A percentile compares a stretch with the other conserved stretches of the same genome.
Conservation (phyloP, 306 rosid genomes). For the Medicago arabica region DNA sequence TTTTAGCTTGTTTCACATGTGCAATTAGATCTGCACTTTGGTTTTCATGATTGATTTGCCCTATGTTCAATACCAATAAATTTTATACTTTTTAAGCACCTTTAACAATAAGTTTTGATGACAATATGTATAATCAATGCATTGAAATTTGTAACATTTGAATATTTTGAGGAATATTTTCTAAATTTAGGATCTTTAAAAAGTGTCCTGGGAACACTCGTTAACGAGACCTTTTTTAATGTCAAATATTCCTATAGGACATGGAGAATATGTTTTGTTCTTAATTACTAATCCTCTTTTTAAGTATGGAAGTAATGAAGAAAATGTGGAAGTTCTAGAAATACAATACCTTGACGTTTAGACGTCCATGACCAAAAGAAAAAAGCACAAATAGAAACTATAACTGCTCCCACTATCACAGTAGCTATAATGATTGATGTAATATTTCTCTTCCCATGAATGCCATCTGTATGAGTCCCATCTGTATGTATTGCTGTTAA, state of each 20-base stretch:
- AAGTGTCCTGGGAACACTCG: no score
- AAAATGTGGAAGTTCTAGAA: not conserved
- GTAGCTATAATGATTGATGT: not conserved
- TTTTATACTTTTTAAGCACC: no score
- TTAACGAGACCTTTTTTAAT: no score
- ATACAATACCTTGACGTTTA: conserved; percentile 9
- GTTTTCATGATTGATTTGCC: not conserved
- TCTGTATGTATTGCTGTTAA: not conserved
- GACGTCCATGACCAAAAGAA: conserved; percentile 32
- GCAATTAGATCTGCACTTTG: not conserved
- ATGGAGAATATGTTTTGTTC: no score
- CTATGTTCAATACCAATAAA: not conserved
- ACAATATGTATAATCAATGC: no score
- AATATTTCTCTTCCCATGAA: not conserved
- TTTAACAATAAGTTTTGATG: no score
- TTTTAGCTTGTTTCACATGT: conserved; percentile 19
- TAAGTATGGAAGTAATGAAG: not conserved
- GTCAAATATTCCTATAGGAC: no score
- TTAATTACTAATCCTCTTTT: no score
- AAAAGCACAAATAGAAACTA: conserved; percentile 3
- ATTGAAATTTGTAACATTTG: no score
- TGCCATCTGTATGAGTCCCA: not conserved
- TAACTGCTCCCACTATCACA: conserved; percentile 12
- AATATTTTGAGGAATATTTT: no score
- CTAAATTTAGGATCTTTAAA: no score